Conservation (phyloP, 2,329 filamentous ascomycete species). For the Truncatella angustata region DNA sequence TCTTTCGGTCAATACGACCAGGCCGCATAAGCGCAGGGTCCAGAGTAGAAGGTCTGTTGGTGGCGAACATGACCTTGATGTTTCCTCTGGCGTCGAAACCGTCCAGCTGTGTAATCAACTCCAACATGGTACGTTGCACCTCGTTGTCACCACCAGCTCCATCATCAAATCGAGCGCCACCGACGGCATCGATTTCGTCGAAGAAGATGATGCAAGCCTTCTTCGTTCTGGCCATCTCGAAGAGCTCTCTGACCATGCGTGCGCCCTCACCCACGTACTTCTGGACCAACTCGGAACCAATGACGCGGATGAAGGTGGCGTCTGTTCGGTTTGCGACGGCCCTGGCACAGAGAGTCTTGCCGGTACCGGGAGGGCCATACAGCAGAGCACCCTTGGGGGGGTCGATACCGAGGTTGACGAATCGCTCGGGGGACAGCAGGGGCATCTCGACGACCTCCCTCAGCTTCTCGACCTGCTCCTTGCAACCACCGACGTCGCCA, state of each 20-base stretch:
- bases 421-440: constrained; percentile 90
- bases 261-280: constrained; percentile 99
- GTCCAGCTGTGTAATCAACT: constrained; percentile 94
- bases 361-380: constrained; percentile 96
- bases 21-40: constrained; percentile 97
- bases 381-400: constrained; percentile 95
- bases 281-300: constrained; percentile 95
- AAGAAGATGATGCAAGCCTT: constrained; percentile 99
- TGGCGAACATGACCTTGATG: constrained; percentile 99
- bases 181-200: constrained; percentile 95
- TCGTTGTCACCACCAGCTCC: constrained; percentile 97
- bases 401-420: constrained; percentile 98
- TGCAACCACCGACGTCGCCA: constrained; percentile 97
- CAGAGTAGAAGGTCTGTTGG: constrained; percentile 91
- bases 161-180: constrained; percentile 93
- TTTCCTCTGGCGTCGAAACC: constrained; percentile 96
- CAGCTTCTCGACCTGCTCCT: constrained; percentile 99
- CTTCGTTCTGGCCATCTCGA: constrained; percentile 99
- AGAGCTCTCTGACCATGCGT: constrained; percentile 96
- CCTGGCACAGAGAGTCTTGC: constrained; percentile 96
- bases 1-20: constrained; percentile 96
- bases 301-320: constrained; percentile 97
- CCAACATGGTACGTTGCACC: constrained; percentile 96
- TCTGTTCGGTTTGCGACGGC: constrained; percentile 98
- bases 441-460: constrained; percentile 99